A percentile compares a stretch with the other conserved stretches of the same genome.
These are phyloP conservation scores for Pythium plurisporium DNA, from an alignment of 352 stramenopile genomes.

Conservation along the genomic window DNA sequence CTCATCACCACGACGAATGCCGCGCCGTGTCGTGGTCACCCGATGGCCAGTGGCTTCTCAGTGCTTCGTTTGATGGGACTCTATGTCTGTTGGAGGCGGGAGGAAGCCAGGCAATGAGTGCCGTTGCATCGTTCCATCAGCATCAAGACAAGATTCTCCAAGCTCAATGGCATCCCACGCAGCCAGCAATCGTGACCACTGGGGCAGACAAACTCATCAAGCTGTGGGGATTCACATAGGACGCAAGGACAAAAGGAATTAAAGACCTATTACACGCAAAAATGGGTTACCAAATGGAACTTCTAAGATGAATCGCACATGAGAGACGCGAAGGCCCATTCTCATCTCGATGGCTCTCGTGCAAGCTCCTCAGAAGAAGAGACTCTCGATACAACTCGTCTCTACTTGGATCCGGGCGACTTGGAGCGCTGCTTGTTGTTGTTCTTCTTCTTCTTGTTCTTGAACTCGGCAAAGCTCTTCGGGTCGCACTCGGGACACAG, in stretches of 20 bases:
- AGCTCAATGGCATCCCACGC: constrained; percentile 51
- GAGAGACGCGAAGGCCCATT: too few species aligned
- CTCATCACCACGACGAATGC: constrained; percentile 52
- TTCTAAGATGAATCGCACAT: too few species aligned
- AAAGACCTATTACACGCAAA: neutral
- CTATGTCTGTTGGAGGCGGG: constrained; percentile 32
- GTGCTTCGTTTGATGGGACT: constrained; percentile 55
- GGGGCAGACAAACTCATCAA: constrained; percentile 65
- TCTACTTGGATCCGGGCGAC: constrained; percentile 64
- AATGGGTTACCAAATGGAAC: constrained; percentile 7
- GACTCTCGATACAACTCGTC: neutral
- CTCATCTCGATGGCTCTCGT: too few species aligned
- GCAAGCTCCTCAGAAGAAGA: too few species aligned
- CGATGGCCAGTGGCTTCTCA: constrained; percentile 53
- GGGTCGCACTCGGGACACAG: constrained; percentile 83
- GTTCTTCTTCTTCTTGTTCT: constrained; percentile 86
- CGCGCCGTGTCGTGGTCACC: constrained; percentile 58
- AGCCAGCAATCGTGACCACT: constrained; percentile 53
- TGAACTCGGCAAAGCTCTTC: constrained; percentile 70
- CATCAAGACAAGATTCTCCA: constrained; percentile 68
- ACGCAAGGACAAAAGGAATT: neutral
- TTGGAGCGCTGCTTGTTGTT: constrained; percentile 61
- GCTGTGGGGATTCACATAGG: constrained; percentile 44
- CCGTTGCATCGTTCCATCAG: constrained; percentile 51
- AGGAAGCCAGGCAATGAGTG: constrained; percentile 6